These are phyloP conservation scores for Coemansia sp. DNA, from an alignment of 192 early-diverging fungal genomes.

Conservation along the genomic window DNA sequence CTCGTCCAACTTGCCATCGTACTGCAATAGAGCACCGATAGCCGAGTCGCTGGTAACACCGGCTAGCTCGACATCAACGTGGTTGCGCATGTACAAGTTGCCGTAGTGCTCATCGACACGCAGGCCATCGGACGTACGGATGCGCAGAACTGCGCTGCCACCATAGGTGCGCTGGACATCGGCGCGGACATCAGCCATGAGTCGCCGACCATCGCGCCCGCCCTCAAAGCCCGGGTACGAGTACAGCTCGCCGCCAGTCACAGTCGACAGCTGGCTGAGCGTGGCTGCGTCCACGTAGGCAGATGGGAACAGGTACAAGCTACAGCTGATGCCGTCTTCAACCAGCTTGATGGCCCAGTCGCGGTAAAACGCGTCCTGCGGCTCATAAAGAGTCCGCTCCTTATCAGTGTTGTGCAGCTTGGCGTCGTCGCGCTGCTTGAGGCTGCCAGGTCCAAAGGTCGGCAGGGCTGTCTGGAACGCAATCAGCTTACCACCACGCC, in stretches of 20 bases:
- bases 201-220: constrained; percentile 66
- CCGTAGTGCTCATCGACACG: constrained; percentile 86
- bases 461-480: constrained; percentile 91
- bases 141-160: constrained; percentile 81
- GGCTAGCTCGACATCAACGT: constrained; percentile 89
- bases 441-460: constrained; percentile 80
- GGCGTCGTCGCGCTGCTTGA: constrained; percentile 85
- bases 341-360: constrained; percentile 82
- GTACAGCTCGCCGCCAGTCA: constrained; percentile 88
- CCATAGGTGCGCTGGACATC: constrained; percentile 79
- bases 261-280: constrained; percentile 65
- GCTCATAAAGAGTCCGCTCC: constrained; percentile 82
- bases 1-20: constrained; percentile 90
- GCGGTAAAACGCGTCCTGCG: constrained; percentile 85
- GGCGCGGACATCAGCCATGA: constrained; percentile 72
- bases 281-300: constrained; percentile 91
- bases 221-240: constrained; percentile 82
- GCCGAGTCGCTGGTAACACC: constrained; percentile 85
- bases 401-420: constrained; percentile 92
- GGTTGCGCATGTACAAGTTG: constrained; percentile 91
- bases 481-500: constrained; percentile 82
- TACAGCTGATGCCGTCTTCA: constrained; percentile 79
- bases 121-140: constrained; percentile 90
- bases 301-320: constrained; percentile 88
- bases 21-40: constrained; percentile 77